phyloP scores from a whole-genome alignment of 2,329 filamentous ascomycete species.

The Pleomassaria siparia region DNA sequence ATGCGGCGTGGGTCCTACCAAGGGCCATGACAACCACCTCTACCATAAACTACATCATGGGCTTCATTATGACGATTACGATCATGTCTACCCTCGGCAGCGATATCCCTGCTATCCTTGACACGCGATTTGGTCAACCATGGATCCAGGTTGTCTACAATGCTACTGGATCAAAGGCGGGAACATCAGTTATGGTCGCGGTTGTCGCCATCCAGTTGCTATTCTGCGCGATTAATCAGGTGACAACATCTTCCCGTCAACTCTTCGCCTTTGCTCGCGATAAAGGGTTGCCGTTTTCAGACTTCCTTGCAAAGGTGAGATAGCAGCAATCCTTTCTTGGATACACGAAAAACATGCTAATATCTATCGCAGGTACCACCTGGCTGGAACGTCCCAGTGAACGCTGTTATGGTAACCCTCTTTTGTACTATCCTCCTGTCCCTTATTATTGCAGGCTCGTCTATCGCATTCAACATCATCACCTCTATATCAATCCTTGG shows the following conservation, averaged over 20 bases:
- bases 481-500: neutral
- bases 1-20: constrained; percentile 23
- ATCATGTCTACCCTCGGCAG: constrained; percentile 36
- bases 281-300: neutral
- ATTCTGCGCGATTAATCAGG: neutral
- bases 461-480: neutral
- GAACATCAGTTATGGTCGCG: neutral
- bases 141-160: constrained; percentile 12
- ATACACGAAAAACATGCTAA: neutral
- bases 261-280: constrained; percentile 3
- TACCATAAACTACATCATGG: constrained; percentile 34
- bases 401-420: neutral
- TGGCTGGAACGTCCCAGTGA: neutral
- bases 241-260: neutral
- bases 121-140: constrained; percentile 36
- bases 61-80: constrained; percentile 32
- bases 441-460: neutral
- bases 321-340: neutral
- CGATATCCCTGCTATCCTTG: constrained; percentile 24
- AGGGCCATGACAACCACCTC: constrained; percentile 34
- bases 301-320: too few species aligned
- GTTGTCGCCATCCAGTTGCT: neutral
- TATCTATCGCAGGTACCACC: neutral
- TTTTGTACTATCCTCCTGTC: neutral
- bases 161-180: neutral